phyloP scores from a whole-genome alignment of 306 rosid genomes.

The Argentina anserina region DNA sequence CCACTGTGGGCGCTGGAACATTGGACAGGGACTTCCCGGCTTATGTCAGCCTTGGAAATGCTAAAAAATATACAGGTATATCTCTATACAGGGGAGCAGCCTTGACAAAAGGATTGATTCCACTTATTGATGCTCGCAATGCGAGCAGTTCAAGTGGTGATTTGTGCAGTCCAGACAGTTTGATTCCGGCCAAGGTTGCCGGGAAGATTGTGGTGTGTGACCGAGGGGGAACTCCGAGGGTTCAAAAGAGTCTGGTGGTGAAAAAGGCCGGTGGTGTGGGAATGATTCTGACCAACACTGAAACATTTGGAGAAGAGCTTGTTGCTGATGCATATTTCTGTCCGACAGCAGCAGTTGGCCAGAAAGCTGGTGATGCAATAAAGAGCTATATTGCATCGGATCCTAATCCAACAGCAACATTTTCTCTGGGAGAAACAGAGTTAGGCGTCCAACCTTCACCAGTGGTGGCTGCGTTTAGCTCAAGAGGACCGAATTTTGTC shows the following conservation, averaged over 20 bases:
- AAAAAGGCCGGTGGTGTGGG: slow-evolving; percentile 77
- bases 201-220: slow-evolving; percentile 90
- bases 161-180: slow-evolving; percentile 42
- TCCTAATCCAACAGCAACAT: slow-evolving; percentile 51
- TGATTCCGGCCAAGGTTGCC: slow-evolving; percentile 49
- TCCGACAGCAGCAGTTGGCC: slow-evolving; percentile 68
- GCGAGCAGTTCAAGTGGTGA: slow-evolving; percentile 42
- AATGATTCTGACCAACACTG: slow-evolving; percentile 71
- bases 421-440: slow-evolving; percentile 46
- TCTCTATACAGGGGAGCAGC: slow-evolving; percentile 62
- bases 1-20: slow-evolving; percentile 88
- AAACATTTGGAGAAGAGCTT: slow-evolving; percentile 62
- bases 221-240: slow-evolving; percentile 59
- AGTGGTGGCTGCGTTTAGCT: slow-evolving; percentile 80
- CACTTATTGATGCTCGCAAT: slow-evolving; percentile 56
- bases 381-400: slow-evolving; percentile 50
- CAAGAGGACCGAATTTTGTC: slow-evolving; percentile 79
- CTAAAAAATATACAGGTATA: slow-evolving; percentile 50
- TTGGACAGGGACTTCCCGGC: slow-evolving; percentile 88
- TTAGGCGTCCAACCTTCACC: slow-evolving; percentile 81
- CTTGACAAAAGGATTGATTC: slow-evolving; percentile 40
- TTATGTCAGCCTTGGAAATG: slow-evolving; percentile 55
- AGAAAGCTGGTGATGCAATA: slow-evolving; percentile 42
- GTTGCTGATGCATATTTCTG: slow-evolving; percentile 57
- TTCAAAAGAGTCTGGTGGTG: slow-evolving; percentile 62